Percentiles rank a stretch among this genome's conserved stretches.
Conservation (phyloP, 2,329 filamentous ascomycete genomes). For the Orbilia ellipsospora region DNA sequence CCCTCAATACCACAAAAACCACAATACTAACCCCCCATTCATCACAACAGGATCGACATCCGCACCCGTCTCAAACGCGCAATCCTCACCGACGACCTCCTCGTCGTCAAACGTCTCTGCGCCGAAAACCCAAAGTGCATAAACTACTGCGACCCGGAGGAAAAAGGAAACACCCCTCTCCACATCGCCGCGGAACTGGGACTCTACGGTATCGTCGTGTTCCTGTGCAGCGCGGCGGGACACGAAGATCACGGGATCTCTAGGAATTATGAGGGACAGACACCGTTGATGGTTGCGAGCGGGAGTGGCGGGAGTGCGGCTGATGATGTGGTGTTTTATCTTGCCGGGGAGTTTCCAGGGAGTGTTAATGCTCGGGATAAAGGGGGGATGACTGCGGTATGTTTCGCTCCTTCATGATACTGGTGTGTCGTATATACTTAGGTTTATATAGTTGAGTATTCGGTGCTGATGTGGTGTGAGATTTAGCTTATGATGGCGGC, state of each 20-base stretch:
- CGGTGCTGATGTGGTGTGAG: slow-evolving; percentile 3
- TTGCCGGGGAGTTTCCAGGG: slow-evolving; percentile 54
- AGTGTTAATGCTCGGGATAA: slow-evolving; percentile 58
- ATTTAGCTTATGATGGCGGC: slow-evolving; percentile 57
- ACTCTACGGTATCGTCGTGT: slow-evolving; percentile 55
- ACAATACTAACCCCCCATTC: not conserved
- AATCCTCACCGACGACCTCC: slow-evolving; percentile 58
- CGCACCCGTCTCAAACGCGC: slow-evolving; percentile 58
- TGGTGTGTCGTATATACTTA: not conserved
- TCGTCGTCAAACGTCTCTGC: slow-evolving; percentile 58
- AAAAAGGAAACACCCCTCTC: slow-evolving; percentile 56
- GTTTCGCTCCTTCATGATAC: not conserved
- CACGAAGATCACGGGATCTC: slow-evolving; percentile 57
- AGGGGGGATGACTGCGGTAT: slow-evolving; percentile 56
- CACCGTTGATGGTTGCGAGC: slow-evolving; percentile 58
- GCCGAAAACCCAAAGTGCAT: slow-evolving; percentile 57
- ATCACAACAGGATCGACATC: slow-evolving; percentile 56
- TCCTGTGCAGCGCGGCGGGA: slow-evolving; percentile 25
- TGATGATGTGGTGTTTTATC: slow-evolving; percentile 57
- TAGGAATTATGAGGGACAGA: slow-evolving; percentile 58
- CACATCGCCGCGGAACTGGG: slow-evolving; percentile 57
- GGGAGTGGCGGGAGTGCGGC: slow-evolving; percentile 47
- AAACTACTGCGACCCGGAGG: slow-evolving; percentile 56
- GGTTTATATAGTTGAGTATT: not conserved
- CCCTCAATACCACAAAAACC: not conserved